Base-by-base conservation (phyloP, 345 rosid genomes). In the Gossypium herbaceum region DNA sequence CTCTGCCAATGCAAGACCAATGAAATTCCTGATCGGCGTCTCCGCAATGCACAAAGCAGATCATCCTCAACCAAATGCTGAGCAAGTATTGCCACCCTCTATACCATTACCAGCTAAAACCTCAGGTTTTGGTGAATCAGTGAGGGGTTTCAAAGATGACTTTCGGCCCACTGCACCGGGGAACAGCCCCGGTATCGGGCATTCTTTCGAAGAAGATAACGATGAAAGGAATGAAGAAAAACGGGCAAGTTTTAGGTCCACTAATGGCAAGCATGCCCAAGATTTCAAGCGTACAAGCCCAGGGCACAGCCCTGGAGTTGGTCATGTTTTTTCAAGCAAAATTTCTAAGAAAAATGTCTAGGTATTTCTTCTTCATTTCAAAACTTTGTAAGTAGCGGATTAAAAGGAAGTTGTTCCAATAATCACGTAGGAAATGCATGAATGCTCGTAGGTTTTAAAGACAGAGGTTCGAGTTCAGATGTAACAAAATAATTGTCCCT, bases 261-360 rank as follows among this genome's bases (percentile, higher is more conserved):
- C 22, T 12, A 55, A 24, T 54, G 78, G 63, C 60, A 48, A 48
- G 43, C 72, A 64, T 51, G 78, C 77, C 11, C 57, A 80, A 22
- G 87, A 80, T 73, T 83, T 84, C 16, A 72, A 72, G 7, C 86
- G 85, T 45, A 84, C 83, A 44, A 55, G 70, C 48, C 91, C 89
- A 1, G 86, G 86, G 16, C 89, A 82, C 73, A 87, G 88, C 72
- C 89, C 73, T n/a, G 73, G 73, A 17, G 61, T 7, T 17, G 61
- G 73, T 54, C 61, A 70, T 34, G 48, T 7, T 52, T 51, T 16
- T 25, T 5, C 1, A 70, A 70, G 1, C 73, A 29, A 17, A 11
- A 11, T 29, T 2, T 29, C 61, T 10, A 10, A 52, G 12, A 43
- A 22, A 52, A 52, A 70, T 52, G 61, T 43, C 45, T 68, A 47